phyloP scores from a whole-genome alignment of 495 filamentous ascomycete genomes.

The Hypoxylon fuscum region DNA sequence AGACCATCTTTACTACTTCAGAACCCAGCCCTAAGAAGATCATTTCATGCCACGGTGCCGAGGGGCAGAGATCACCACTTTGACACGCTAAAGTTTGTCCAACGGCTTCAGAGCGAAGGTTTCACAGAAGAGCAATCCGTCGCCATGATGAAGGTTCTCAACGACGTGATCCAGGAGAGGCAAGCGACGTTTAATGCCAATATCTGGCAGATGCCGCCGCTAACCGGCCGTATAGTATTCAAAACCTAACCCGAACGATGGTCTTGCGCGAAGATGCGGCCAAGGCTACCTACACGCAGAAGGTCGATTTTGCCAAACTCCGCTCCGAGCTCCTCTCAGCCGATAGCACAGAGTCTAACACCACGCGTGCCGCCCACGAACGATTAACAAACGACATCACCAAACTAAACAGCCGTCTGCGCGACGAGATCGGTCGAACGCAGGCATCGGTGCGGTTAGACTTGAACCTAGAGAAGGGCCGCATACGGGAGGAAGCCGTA shows the following conservation, averaged over 20 bases:
- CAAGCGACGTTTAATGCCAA: conserved; percentile 34
- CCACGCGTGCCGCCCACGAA: conserved; percentile 91
- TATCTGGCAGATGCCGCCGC: not conserved
- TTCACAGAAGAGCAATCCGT: conserved; percentile 96
- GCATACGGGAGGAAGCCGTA: conserved; percentile 96
- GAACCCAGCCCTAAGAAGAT: conserved; percentile 46
- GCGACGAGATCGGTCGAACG: conserved; percentile 93
- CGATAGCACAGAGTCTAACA: conserved; percentile 87
- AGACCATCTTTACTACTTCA: conserved; percentile 33
- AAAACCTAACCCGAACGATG: conserved; percentile 98
- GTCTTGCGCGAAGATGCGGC: conserved; percentile 93
- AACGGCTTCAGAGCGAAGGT: conserved; percentile 86
- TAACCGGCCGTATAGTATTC: conserved; percentile 67
- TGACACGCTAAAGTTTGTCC: conserved; percentile 96
- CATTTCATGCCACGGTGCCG: conserved; percentile 75
- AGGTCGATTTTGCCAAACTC: conserved; percentile 99
- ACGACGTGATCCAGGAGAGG: conserved; percentile 97
- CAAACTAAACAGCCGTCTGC: conserved; percentile 84
- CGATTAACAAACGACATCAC: conserved; percentile 92
- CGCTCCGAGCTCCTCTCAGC: conserved; percentile 91
- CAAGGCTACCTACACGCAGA: conserved; percentile 93
- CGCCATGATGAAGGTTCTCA: conserved; percentile 96
- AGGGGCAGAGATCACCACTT: conserved; percentile 88
- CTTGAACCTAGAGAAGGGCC: conserved; percentile 94
- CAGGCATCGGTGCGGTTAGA: conserved; percentile 92